Base-by-base conservation (phyloP, 805 yeast species). In the Candida stauntonica region DNA sequence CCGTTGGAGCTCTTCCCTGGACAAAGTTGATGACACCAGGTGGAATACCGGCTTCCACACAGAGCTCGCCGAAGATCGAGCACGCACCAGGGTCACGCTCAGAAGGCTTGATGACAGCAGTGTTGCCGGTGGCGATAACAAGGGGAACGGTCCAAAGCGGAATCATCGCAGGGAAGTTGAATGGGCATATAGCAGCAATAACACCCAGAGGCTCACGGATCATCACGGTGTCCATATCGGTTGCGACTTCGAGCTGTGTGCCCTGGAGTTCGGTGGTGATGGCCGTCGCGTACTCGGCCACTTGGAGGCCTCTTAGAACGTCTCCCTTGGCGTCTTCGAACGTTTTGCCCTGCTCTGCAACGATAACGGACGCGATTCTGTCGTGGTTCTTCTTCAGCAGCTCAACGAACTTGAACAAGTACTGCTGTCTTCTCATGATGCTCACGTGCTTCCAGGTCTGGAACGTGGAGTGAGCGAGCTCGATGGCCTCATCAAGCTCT, bases 131-230 rank as follows among this genome's bases (percentile, higher is more conserved):
- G 18, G 73, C 77, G 42, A 73, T 62, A 17, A 70, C 67, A 49
- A 73, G 61, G n/a, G 78, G 79, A 38, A 73, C 60, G 3, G 74
- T 64, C 79, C 79, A 73, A 45, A 73, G 60, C 7, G 76, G 76
- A 47, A 81, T 84, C 89, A 81, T 81, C 26, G 89, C 89, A 7
- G 89, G 89, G 73, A 81, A 81, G 61, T 81, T 81, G 66, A 81
- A 81, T 3, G 89, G 89, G 50, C 86, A 80, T 50, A 81, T 82
- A n/a, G 87, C 82, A 7, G 80, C 86, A 44, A 81, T 72, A 4
- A 81, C 86, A 14, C 89, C 89, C 39, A 81, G 59, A 12, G 86
- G 86, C 56, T 77, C 82, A 47, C 88, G 73, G 55, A 60, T 48
- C 84, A 79, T 79, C 51, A 79, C 71, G 21, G 89, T 82, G 57